Conservation (phyloP, 148 eudicot species). For the Arctostaphylos glauca region DNA sequence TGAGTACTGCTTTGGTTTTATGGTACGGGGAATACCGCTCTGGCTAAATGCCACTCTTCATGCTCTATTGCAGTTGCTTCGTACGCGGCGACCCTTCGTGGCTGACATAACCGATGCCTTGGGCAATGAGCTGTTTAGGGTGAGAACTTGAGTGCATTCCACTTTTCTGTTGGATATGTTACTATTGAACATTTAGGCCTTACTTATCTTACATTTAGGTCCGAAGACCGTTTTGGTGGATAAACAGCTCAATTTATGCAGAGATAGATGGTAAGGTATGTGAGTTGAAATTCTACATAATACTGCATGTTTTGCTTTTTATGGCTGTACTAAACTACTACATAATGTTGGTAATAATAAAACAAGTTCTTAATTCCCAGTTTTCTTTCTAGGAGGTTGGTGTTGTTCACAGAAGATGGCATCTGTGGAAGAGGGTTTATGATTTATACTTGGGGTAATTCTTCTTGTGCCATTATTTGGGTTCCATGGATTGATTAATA, state of each 20-base stretch:
- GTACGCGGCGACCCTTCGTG: slow-evolving; percentile 80
- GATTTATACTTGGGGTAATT: slow-evolving; percentile 92
- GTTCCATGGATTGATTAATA: background rate
- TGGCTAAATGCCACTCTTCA: slow-evolving; percentile 19
- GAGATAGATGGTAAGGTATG: slow-evolving; percentile 94
- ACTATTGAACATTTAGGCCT: slow-evolving; percentile 22
- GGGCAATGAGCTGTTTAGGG: slow-evolving; percentile 87
- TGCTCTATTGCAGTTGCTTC: slow-evolving; percentile 70
- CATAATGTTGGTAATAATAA: background rate
- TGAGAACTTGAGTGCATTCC: slow-evolving; percentile 22
- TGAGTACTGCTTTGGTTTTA: slow-evolving; percentile 9
- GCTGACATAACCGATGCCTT: slow-evolving; percentile 76
- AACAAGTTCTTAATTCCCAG: background rate
- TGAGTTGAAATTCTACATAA: background rate
- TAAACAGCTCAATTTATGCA: slow-evolving; percentile 93
- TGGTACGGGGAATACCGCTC: background rate
- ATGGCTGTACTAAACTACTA: background rate
- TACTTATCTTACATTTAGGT: slow-evolving; percentile 45
- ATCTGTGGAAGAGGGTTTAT: slow-evolving; percentile 97
- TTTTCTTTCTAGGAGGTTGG: slow-evolving; percentile 66
- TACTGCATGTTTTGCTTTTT: background rate
- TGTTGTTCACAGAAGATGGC: slow-evolving; percentile 98
- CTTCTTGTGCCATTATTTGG: background rate
- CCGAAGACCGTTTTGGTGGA: slow-evolving; percentile 98
- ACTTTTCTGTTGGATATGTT: background rate